These are phyloP conservation scores for Taiozyma sp. DNA, from an alignment of 1,139 yeast genomes.

Conservation along the genomic window DNA sequence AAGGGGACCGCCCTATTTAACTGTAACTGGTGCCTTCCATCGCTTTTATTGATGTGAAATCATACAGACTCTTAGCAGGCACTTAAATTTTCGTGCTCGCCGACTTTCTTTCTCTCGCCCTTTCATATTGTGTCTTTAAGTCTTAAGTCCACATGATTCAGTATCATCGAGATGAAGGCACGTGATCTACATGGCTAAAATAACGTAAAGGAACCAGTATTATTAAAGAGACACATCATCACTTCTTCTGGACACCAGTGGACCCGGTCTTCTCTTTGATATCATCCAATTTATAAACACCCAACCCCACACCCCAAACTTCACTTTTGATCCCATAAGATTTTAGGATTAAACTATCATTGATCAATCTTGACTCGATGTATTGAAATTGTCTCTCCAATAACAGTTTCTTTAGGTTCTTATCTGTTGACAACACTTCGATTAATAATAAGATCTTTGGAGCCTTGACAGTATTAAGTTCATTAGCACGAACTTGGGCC, in stretches of 20 bases:
- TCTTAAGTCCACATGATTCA: too few species aligned
- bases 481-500: constrained; percentile 47
- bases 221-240: not conserved
- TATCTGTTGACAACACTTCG: constrained; percentile 49
- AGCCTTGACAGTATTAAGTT: constrained; percentile 26
- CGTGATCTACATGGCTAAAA: not conserved
- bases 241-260: constrained; percentile 2
- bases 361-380: constrained; percentile 24
- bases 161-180: not conserved
- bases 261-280: constrained; percentile 8
- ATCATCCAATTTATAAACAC: constrained; percentile 14
- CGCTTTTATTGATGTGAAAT: not conserved
- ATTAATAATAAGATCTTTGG: constrained; percentile 34
- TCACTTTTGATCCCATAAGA: constrained; percentile 41
- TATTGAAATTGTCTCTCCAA: constrained; percentile 29
- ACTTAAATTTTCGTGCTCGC: not conserved
- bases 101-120: not conserved
- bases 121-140: too few species aligned
- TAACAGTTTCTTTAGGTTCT: constrained; percentile 31
- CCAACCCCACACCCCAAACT: constrained; percentile 43
- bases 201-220: not conserved
- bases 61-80: not conserved
- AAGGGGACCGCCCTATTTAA: not conserved
- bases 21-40: not conserved
- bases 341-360: constrained; percentile 27